Base-by-base conservation (phyloP, 2,329 filamentous ascomycete species). In the Arthroderma uncinatum region DNA sequence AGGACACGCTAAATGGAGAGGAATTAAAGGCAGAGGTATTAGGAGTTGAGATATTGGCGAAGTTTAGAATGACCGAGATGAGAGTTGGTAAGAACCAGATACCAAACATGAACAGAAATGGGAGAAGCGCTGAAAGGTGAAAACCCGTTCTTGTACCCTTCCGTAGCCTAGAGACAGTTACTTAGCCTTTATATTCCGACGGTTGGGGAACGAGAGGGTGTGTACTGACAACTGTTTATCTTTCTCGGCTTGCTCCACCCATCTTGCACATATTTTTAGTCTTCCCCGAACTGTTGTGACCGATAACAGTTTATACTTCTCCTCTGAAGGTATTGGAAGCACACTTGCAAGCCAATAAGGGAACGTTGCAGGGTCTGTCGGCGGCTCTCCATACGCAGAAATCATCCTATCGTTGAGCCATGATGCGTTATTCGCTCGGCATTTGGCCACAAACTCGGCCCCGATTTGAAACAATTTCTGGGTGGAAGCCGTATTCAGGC, bases 321-420 rank as follows among this genome's bases (percentile, higher is more conserved):
- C 86, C 28, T 82, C 75, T 25, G 93, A 87, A 12, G 81, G 79
- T 37, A 93, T 83, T 0, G 89, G 89, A 10, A 95, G 71, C 19
- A 93, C 83, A 65, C 83, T 88, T 8, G 87, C 90, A 63, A 95
- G 86, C 91, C 91, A 96, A 79, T 90, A 95, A 0, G 90, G 87
- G 63, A 95, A 93, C 1, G 82, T 70, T 2, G 84, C 84, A 0
- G 89, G 84, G 65, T 95, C 88, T 14, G 81, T 76, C 0, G 89
- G 90, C 19, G 85, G 85, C 58, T 86, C 82, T 10, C 90, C 90
- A 62, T 92, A 93, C 4, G 87, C 83, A 33, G 82, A 74, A 30
- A 91, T 74, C 34, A 91, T 84, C 7, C 85, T 81, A 40, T 83
- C 79, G 57, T 87, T 82, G 28, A 94, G 75, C 89, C 89, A 95